Base-by-base conservation (phyloP, 768 basidiomycete genomes). In the Tylopilus balloui region DNA sequence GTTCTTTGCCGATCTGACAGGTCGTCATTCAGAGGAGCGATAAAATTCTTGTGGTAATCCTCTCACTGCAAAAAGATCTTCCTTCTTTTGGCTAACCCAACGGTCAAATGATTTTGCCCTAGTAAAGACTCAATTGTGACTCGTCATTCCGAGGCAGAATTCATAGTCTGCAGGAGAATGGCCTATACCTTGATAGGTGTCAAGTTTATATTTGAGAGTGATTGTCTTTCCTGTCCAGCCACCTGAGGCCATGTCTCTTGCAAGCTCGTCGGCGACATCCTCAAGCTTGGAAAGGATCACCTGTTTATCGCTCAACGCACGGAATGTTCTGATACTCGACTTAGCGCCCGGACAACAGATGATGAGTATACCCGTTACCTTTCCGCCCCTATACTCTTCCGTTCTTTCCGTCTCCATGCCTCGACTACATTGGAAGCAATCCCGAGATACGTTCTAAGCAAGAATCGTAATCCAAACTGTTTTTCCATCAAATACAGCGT, bases 341-440 rank as follows among this genome's bases (percentile, higher is more conserved):
- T 50, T 17, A 49, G 32, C 29, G 6, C n/a, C 41, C 44, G 11
- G 40, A 42, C 17, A 36, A 13, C 15, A 20, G n/a, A 14, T 20
- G 17, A 27, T 24, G 3, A 37, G 38, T 1, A 15, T 0, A 14
- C 21, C n/a, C 15, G 52, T 42, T 58, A 90, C 88, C 88, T 74
- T 72, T 99, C 96, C 25, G 86, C 81, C 1, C 96, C 95, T 29
- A 98, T 90, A 52, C 90, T 92, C 71, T 94, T 97, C 42, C 87
- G 73, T 57, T 92, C 91, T 52, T 91, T 88, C 53, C 95, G 73
- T 52, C 75, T 75, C 39, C 80, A 73, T 5, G 92, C 85, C 48
- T 83, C 73, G 24, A 97, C 92, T 11, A 78, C 69, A 57, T 92
- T 97, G 1, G 86, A 88, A 2, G 86, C 84, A 32, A 97, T 81